Conservation (phyloP, 345 rosid genomes). For the Xanthoceras sorbifolium region DNA sequence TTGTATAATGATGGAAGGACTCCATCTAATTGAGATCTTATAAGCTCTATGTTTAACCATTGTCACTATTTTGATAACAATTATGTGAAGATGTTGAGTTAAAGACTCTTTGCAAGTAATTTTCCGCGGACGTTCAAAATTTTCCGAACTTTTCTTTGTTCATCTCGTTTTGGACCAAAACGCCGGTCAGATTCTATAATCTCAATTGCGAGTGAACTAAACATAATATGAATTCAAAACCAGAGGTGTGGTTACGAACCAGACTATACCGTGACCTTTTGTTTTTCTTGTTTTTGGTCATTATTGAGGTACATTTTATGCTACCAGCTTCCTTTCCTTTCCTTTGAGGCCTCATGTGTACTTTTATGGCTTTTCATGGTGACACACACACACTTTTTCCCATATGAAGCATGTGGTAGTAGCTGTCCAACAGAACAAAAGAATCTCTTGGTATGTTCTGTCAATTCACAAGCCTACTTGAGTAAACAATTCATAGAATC, state of each 20-base stretch:
- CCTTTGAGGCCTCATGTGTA: neutral
- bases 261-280: too few species aligned
- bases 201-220: too few species aligned
- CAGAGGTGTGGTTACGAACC: too few species aligned
- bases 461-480: slow-evolving; percentile 9
- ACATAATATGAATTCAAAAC: too few species aligned
- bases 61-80: neutral
- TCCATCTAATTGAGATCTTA: neutral
- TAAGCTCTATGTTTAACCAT: neutral
- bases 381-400: neutral
- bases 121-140: too few species aligned
- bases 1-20: neutral
- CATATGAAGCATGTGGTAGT: slow-evolving; percentile 10
- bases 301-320: neutral
- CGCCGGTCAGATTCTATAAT: too few species aligned
- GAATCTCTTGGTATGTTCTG: slow-evolving; percentile 20
- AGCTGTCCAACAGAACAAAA: slow-evolving; percentile 10
- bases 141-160: too few species aligned
- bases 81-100: too few species aligned
- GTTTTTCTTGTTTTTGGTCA: neutral
- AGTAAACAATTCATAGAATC: neutral
- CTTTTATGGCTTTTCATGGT: neutral
- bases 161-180: too few species aligned
- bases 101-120: too few species aligned
- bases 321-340: neutral